These are phyloP conservation scores for Ophiostoma ulmi DNA, from an alignment of 2,329 filamentous ascomycete species.

Conservation along the genomic window DNA sequence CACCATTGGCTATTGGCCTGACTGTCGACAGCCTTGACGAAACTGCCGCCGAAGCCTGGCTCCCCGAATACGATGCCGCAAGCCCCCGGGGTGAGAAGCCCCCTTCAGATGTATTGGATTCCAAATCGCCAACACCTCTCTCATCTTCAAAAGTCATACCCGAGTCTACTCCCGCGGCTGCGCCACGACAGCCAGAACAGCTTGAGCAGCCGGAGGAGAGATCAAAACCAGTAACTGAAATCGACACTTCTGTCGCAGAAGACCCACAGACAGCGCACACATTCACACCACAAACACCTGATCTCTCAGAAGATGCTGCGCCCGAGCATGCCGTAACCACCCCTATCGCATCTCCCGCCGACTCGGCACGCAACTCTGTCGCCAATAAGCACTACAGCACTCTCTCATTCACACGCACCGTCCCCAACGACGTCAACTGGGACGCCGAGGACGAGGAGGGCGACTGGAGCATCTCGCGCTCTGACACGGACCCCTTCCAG, in stretches of 20 bases:
- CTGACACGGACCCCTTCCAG: conserved; percentile 54
- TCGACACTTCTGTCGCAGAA: background rate
- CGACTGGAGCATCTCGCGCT: conserved; percentile 52
- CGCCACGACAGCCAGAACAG: background rate
- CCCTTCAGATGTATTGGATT: conserved; percentile 19
- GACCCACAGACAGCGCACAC: conserved; percentile 7
- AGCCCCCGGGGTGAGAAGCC: conserved; percentile 26
- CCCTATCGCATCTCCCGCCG: conserved; percentile 5
- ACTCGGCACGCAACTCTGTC: conserved; percentile 10
- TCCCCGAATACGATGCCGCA: conserved; percentile 33
- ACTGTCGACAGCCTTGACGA: conserved; percentile 18
- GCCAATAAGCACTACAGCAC: conserved; percentile 53
- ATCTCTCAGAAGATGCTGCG: background rate
- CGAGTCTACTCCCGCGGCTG: background rate
- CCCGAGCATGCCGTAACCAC: background rate
- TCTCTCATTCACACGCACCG: conserved; percentile 59
- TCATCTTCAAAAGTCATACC: background rate
- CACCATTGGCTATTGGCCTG: background rate
- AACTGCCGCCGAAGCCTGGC: conserved; percentile 31
- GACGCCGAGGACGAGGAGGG: conserved; percentile 52
- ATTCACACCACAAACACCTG: background rate
- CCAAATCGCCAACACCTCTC: background rate
- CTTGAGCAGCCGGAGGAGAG: background rate
- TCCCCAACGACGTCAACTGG: conserved; percentile 58
- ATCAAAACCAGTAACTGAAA: background rate